Base-by-base conservation (phyloP, 352 stramenopile genomes). In the Pythium folliculosum region DNA sequence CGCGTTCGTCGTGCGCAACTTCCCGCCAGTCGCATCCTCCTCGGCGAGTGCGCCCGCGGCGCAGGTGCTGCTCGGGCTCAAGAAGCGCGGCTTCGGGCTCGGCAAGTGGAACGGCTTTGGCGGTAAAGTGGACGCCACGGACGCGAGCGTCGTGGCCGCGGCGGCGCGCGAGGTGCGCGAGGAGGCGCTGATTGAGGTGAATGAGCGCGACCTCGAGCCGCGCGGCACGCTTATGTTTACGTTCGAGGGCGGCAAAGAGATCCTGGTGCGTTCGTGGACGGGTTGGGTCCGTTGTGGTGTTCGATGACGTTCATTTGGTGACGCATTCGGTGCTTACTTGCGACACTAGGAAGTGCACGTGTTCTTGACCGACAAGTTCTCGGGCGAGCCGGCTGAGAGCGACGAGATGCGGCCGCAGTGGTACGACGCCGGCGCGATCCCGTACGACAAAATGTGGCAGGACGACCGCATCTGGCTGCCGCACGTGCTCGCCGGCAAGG, bases 41-140 rank as follows among this genome's bases (percentile, higher is more conserved):
- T 17, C 53, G 5, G 12, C 47, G 27, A 5, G 38, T 5, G 57
- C 40, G 45, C 48, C 25, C n/a, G 54, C 43, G 45, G 49, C 27
- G 30, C 60, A 86, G 47, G 69, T 88, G 21, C 64, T 89, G 45
- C 63, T 90, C 16, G 84, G 84, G 1, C 77, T 91, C 56, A 94
- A 94, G 70, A 94, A 94, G 56, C 76, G 82, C 22, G 86, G 86
- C 22, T 91, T 93, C 61, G 86, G 86, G 21, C 44, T 65, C 32
- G 82, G 82, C 38, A 91, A 92, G 59, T 92, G 80, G 80, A 94
- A 92, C 63, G 82, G 86, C 17, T 93, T 92, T 61, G 86, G 86
- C 43, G 86, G 86, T 22, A 94, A 94, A 76, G 71, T 94, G 14
- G 82, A 92, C 51, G 25, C 58, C 4, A 78, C 70, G 12, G 86